Evolutionary conservation across 331 rosid genomes (phyloP).

Genomic region (Cucumis variabilis): DNA sequence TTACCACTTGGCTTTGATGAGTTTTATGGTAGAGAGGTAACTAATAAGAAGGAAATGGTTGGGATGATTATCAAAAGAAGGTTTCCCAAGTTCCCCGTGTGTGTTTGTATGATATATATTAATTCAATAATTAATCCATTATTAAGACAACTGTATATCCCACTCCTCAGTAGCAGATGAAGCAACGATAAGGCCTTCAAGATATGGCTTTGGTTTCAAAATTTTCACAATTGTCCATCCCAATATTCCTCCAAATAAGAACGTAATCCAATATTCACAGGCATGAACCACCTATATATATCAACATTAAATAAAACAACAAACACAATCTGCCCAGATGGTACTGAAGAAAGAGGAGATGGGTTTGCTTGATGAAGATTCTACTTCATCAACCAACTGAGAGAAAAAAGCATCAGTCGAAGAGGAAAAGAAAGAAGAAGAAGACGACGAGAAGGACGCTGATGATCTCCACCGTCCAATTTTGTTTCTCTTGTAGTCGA

Average conservation of each 20-base stretch:
- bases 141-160: no score
- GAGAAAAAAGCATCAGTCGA: slow-evolving; percentile 47
- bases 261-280: slow-evolving; percentile 71
- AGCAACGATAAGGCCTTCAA: slow-evolving; percentile 85
- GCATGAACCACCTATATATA: slow-evolving; percentile 91
- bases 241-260: slow-evolving; percentile 72
- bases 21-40: no score
- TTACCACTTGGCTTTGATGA: no score
- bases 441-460: slow-evolving; percentile 67
- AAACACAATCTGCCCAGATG: slow-evolving; percentile 93
- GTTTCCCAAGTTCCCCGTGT: slow-evolving; percentile 87
- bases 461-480: slow-evolving; percentile 73
- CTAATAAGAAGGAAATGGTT: no score
- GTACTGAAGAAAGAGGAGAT: slow-evolving; percentile 36
- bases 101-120: no score
- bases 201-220: slow-evolving; percentile 70
- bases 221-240: slow-evolving; percentile 83
- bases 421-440: slow-evolving; percentile 36
- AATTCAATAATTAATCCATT: no score
- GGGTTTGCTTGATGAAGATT: slow-evolving; percentile 60
- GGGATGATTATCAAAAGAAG: slow-evolving; percentile 79
- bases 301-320: slow-evolving; percentile 28
- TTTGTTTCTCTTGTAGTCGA: slow-evolving; percentile 68
- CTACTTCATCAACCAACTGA: slow-evolving; percentile 43
- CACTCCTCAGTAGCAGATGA: slow-evolving; percentile 72